Evolutionary conservation across 2,329 filamentous ascomycete species (phyloP).

Genomic region (Neoscytalidium dimidiatum): DNA sequence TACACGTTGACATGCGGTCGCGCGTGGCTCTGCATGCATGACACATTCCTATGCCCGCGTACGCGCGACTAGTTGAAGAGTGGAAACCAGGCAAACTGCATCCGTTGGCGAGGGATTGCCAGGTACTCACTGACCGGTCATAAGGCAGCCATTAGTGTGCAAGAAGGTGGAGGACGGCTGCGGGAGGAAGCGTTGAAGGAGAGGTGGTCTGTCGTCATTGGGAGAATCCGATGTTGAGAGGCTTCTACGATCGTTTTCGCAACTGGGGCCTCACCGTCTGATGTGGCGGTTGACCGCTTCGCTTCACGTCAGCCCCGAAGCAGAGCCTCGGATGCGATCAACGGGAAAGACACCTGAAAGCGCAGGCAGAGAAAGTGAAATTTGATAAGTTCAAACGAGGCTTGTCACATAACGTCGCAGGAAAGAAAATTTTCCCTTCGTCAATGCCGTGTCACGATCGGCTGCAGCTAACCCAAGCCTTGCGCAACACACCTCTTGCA

Average conservation of each 20-base stretch:
- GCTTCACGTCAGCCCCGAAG: neutral
- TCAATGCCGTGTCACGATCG: neutral
- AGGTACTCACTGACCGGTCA: slow-evolving; percentile 7
- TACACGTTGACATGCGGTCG: neutral
- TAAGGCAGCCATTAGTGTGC: slow-evolving; percentile 1
- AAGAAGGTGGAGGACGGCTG: neutral
- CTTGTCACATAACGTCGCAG: neutral
- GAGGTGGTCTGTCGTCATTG: slow-evolving; percentile 1
- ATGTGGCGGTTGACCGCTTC: neutral
- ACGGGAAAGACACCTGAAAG: too few species aligned
- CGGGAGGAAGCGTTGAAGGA: neutral
- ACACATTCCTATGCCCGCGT: neutral
- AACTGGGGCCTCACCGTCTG: neutral
- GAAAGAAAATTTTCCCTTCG: neutral
- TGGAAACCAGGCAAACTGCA: neutral
- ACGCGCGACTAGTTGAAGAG: too few species aligned
- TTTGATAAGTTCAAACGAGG: neutral
- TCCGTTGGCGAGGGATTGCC: neutral
- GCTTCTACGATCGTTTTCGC: too few species aligned
- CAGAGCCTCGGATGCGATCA: neutral
- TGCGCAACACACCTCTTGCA: neutral
- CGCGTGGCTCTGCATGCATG: slow-evolving; percentile 7
- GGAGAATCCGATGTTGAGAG: neutral
- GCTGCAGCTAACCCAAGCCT: neutral
- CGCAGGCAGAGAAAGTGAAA: neutral